A percentile compares a stretch with the other conserved stretches of the same genome.
phyloP scores from a whole-genome alignment of 164 flowering plant species.

The Litsea cubeba region DNA sequence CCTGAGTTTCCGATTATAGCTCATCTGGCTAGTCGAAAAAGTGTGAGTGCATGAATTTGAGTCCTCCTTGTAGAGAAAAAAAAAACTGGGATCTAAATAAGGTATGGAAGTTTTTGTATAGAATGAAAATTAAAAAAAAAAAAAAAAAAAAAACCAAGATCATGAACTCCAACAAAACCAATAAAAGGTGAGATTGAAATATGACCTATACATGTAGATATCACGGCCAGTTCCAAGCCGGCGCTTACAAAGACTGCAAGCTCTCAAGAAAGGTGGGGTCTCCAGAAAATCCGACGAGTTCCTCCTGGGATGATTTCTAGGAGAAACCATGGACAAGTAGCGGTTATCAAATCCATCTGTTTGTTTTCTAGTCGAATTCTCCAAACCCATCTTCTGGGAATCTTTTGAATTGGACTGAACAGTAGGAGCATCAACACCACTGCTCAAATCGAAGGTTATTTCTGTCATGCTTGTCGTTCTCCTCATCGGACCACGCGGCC shows the following conservation, averaged over 20 bases:
- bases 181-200: not conserved
- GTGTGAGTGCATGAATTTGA: no score
- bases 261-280: slow-evolving; percentile 41
- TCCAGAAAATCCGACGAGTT: slow-evolving; percentile 34
- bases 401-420: not conserved
- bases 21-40: no score
- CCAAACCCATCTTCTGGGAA: not conserved
- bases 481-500: slow-evolving; percentile 51
- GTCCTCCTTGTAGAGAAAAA: no score
- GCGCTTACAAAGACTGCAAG: slow-evolving; percentile 66
- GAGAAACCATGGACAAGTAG: slow-evolving; percentile 21
- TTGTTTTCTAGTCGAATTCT: not conserved
- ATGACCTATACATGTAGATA: slow-evolving; percentile 69
- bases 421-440: not conserved
- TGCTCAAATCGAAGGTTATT: slow-evolving; percentile 42
- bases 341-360: slow-evolving; percentile 21
- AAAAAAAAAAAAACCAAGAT: no score
- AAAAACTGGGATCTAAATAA: no score
- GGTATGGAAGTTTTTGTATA: not conserved
- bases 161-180: not conserved
- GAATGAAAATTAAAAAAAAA: no score
- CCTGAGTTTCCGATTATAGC: no score
- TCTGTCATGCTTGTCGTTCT: slow-evolving; percentile 69
- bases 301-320: slow-evolving; percentile 26
- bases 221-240: slow-evolving; percentile 57